Evolutionary conservation across 139 green algal species (phyloP).

Genomic region (Mesotaenium endlicherianum): DNA sequence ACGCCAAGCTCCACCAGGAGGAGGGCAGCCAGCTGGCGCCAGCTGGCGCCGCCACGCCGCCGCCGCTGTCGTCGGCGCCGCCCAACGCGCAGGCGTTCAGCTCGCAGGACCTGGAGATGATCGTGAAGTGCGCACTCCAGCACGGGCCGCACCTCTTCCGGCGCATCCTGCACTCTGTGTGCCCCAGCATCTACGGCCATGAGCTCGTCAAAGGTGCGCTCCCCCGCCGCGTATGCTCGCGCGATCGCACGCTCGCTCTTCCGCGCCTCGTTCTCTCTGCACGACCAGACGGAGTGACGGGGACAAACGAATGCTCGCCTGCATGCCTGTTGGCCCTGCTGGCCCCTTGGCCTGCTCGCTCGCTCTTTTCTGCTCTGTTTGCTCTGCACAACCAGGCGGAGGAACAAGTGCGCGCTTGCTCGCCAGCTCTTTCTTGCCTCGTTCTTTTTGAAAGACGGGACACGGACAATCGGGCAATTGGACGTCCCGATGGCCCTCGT

Average conservation of each 20-base stretch:
- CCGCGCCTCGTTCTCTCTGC: not conserved
- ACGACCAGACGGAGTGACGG: not conserved
- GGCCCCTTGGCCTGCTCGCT: too few relatives aligned
- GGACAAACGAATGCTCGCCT: too few relatives aligned
- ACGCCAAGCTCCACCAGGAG: too few relatives aligned
- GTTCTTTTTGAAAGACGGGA: too few relatives aligned
- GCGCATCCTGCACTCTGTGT: constrained; percentile 79
- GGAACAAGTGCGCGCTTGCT: too few relatives aligned
- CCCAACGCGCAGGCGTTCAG: not conserved
- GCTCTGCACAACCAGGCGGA: not conserved
- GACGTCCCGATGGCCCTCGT: too few relatives aligned
- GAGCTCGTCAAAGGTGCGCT: constrained; percentile 80
- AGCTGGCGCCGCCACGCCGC: too few relatives aligned
- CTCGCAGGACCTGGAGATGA: constrained; percentile 74
- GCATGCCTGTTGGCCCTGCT: too few relatives aligned
- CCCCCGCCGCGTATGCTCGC: not conserved
- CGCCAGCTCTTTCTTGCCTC: not conserved
- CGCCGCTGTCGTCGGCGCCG: not conserved
- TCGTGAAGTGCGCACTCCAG: constrained; percentile 72
- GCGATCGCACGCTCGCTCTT: not conserved
- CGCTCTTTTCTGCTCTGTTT: not conserved
- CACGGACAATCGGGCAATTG: too few relatives aligned
- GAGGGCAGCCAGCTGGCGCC: too few relatives aligned
- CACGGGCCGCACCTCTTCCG: constrained; percentile 67
- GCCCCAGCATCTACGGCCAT: constrained; percentile 84